Evolutionary conservation across 1,139 yeast species (phyloP).

Genomic region (Candida sp.): DNA sequence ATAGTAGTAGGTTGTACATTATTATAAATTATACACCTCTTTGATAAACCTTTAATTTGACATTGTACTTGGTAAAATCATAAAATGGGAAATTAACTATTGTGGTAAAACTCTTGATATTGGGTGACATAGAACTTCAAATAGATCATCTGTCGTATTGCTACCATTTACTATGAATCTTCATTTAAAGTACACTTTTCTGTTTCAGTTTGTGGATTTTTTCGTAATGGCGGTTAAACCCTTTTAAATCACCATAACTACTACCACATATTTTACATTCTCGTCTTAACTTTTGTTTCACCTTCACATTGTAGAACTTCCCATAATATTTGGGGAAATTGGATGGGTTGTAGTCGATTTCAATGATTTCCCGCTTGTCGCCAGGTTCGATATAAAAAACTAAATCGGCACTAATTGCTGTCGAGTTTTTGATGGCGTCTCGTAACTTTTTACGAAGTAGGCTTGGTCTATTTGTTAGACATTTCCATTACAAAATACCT

Average conservation of each 20-base stretch:
- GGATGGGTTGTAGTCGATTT: slow-evolving; percentile 12
- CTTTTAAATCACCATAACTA: slow-evolving; percentile 12
- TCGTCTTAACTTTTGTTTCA: slow-evolving; percentile 10
- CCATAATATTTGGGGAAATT: slow-evolving; percentile 14
- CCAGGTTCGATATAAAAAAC: background rate
- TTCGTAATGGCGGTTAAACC: slow-evolving; percentile 14
- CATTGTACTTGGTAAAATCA: too few species aligned
- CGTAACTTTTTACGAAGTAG: slow-evolving; percentile 1
- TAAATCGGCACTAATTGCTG: background rate
- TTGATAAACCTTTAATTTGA: too few species aligned
- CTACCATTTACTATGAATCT: too few species aligned
- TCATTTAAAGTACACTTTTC: too few species aligned
- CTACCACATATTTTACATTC: slow-evolving; percentile 11
- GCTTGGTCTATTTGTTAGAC: slow-evolving; percentile 2
- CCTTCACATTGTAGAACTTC: slow-evolving; percentile 9
- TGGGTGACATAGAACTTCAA: too few species aligned
- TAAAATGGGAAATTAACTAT: too few species aligned
- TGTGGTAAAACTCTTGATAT: too few species aligned
- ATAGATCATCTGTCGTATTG: too few species aligned
- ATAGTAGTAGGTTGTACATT: too few species aligned
- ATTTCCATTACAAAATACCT: background rate
- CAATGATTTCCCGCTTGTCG: slow-evolving; percentile 3
- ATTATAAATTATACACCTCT: too few species aligned
- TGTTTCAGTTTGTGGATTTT: slow-evolving; percentile 3
- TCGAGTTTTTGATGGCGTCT: background rate